Evolutionary conservation across 805 yeast species (phyloP).

Genomic region (Ogataea sp.): DNA sequence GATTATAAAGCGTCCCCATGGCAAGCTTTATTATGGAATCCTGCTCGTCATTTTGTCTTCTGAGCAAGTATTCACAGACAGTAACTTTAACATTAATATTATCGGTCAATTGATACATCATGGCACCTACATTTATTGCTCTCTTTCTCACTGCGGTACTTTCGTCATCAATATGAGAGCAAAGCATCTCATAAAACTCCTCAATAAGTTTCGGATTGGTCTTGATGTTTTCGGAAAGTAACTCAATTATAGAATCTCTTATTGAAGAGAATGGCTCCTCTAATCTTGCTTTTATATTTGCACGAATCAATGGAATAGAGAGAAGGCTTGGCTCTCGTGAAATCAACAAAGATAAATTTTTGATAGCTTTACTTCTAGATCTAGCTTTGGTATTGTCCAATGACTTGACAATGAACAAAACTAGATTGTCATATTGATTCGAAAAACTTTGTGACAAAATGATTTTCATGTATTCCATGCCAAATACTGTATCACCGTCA

Average conservation of each 20-base stretch:
- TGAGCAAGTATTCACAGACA: slow-evolving; percentile 44
- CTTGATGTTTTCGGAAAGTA: slow-evolving; percentile 42
- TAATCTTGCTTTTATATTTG: slow-evolving; percentile 42
- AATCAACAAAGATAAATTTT: slow-evolving; percentile 48
- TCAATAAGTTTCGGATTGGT: slow-evolving; percentile 36
- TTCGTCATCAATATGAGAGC: slow-evolving; percentile 45
- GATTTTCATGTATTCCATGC: slow-evolving; percentile 4
- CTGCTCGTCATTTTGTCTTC: slow-evolving; percentile 65
- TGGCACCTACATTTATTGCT: slow-evolving; percentile 43
- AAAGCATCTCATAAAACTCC: slow-evolving; percentile 41
- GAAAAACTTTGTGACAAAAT: slow-evolving; percentile 25
- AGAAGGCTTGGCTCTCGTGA: slow-evolving; percentile 45
- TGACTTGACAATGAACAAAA: slow-evolving; percentile 39
- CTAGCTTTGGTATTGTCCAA: slow-evolving; percentile 43
- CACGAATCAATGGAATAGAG: slow-evolving; percentile 39
- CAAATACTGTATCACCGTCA: neutral
- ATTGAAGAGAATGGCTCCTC: slow-evolving; percentile 62
- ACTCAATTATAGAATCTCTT: slow-evolving; percentile 67
- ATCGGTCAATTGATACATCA: slow-evolving; percentile 33
- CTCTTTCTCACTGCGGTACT: slow-evolving; percentile 60
- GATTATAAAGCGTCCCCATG: slow-evolving; percentile 24
- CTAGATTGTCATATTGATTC: slow-evolving; percentile 41
- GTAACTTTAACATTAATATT: slow-evolving; percentile 26
- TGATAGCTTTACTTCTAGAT: slow-evolving; percentile 57
- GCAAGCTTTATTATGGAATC: slow-evolving; percentile 39